Conservation (phyloP, 345 rosid species). For the Acer saccharum region DNA sequence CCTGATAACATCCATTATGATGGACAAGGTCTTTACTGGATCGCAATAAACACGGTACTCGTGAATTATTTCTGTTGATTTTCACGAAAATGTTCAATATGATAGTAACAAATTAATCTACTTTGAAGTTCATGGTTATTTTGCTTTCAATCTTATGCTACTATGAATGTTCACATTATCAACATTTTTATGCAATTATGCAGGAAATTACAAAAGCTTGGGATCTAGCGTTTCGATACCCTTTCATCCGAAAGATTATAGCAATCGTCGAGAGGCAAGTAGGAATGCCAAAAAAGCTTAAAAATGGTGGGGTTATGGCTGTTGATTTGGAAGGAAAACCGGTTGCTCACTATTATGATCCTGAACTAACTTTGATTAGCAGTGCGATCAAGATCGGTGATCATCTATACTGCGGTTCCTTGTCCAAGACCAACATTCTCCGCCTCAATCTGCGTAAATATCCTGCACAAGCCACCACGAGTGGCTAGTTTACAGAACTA, state of each 20-base stretch:
- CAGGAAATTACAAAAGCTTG: slow-evolving; percentile 29
- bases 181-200: background rate
- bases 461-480: slow-evolving; percentile 32
- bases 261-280: slow-evolving; percentile 33
- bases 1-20: slow-evolving; percentile 78
- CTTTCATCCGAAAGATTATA: slow-evolving; percentile 44
- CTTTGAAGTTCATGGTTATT: too few species aligned
- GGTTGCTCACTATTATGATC: slow-evolving; percentile 54
- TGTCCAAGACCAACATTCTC: slow-evolving; percentile 33
- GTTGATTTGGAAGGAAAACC: slow-evolving; percentile 69
- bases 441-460: slow-evolving; percentile 48
- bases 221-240: slow-evolving; percentile 32
- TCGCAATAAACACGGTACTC: slow-evolving; percentile 55
- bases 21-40: slow-evolving; percentile 67
- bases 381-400: slow-evolving; percentile 53
- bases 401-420: slow-evolving; percentile 56
- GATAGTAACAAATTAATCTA: too few species aligned
- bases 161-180: too few species aligned
- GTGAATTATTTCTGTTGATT: too few species aligned
- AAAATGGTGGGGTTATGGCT: slow-evolving; percentile 46
- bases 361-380: slow-evolving; percentile 24
- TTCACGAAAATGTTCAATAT: too few species aligned
- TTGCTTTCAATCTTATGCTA: too few species aligned
- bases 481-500: too few species aligned
- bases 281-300: background rate